phyloP scores from a whole-genome alignment of 352 stramenopile species.

The Phytophthora litchii region DNA sequence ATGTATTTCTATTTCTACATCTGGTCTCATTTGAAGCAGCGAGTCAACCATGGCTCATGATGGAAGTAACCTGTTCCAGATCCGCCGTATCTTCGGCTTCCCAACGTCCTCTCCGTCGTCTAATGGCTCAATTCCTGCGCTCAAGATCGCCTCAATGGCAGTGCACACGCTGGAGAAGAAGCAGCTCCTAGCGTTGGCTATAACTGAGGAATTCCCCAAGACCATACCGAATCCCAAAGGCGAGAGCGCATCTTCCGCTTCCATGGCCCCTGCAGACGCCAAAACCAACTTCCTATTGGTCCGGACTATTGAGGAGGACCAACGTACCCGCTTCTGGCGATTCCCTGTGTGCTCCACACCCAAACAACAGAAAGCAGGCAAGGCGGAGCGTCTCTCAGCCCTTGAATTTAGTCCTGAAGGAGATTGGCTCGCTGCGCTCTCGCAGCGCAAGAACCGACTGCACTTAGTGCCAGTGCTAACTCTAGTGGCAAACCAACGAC shows the following conservation, averaged over 20 bases:
- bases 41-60: constrained; percentile 30
- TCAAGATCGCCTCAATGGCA: constrained; percentile 64
- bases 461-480: constrained; percentile 74
- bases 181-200: constrained; percentile 71
- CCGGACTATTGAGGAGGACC: constrained; percentile 79
- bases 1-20: constrained; percentile 8
- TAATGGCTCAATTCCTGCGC: constrained; percentile 15
- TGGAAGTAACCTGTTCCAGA: constrained; percentile 76
- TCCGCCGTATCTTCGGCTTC: constrained; percentile 68
- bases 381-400: constrained; percentile 60
- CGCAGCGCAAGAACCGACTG: constrained; percentile 75
- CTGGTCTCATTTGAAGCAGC: constrained; percentile 3
- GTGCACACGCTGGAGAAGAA: constrained; percentile 76
- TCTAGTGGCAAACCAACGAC: constrained; percentile 63
- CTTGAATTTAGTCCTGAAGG: constrained; percentile 85
- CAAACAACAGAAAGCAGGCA: constrained; percentile 62
- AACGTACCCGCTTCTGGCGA: constrained; percentile 68
- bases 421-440: constrained; percentile 85
- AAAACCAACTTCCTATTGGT: constrained; percentile 68
- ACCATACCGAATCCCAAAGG: neutral
- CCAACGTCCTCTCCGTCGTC: neutral
- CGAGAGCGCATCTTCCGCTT: neutral
- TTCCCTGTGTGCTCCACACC: constrained; percentile 65
- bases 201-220: constrained; percentile 36
- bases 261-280: constrained; percentile 21